phyloP scores from a whole-genome alignment of 208 protist genomes.

The Leptomonas pyrrhocoris region DNA sequence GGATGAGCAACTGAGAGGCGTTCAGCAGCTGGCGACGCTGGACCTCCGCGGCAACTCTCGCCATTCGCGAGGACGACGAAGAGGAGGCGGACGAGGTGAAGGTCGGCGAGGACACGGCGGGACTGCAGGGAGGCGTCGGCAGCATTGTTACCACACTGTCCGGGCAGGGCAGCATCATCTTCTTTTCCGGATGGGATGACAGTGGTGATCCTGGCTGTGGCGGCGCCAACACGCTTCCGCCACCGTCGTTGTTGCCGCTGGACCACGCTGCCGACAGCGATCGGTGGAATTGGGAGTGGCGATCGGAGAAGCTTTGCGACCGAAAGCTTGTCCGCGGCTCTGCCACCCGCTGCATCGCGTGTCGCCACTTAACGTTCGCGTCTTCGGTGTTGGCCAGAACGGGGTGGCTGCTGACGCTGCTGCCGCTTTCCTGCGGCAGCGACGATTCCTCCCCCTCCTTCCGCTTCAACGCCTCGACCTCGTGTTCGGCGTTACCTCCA shows the following conservation, averaged over 20 bases:
- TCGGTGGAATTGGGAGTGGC: background rate
- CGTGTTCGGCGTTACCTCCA: background rate
- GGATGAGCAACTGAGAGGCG: slow-evolving; percentile 20
- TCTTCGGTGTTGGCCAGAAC: slow-evolving; percentile 2
- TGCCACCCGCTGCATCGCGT: slow-evolving; percentile 15
- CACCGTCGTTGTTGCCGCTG: background rate
- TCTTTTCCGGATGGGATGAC: background rate
- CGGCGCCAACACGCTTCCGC: background rate
- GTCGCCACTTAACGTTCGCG: slow-evolving; percentile 26
- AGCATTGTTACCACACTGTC: slow-evolving; percentile 5
- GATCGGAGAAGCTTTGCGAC: background rate
- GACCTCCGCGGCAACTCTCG: slow-evolving; percentile 11
- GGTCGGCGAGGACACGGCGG: background rate
- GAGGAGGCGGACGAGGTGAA: slow-evolving; percentile 2
- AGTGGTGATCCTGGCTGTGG: background rate
- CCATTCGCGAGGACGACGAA: slow-evolving; percentile 8
- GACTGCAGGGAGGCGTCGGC: background rate
- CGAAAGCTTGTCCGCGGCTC: slow-evolving; percentile 11
- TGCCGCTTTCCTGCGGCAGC: background rate
- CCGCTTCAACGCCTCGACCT: background rate
- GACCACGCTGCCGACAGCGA: background rate
- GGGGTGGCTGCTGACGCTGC: slow-evolving; percentile 3
- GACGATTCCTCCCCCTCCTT: background rate
- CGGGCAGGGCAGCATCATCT: background rate
- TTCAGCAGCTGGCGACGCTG: slow-evolving; percentile 17